Evolutionary conservation across 192 early-diverging fungal genomes (phyloP), one percentile per base, ranked within the genome.

Genomic region (Linnemannia hyalina): DNA sequence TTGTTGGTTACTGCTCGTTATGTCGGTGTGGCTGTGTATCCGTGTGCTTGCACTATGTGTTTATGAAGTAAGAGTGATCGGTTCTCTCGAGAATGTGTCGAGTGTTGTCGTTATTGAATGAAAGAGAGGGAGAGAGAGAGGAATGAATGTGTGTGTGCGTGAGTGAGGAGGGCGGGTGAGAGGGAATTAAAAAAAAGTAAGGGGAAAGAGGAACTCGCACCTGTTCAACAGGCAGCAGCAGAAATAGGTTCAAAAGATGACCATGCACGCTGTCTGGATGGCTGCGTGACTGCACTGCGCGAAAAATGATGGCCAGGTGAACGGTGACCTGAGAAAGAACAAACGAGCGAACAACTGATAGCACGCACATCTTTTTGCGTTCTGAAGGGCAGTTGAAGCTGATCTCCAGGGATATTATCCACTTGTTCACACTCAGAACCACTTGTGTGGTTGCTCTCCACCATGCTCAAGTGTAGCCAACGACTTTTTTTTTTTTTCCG

Each of bases 251-350:
- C 3, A 57, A 57, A 63, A 63, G 29, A 63, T 63, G 60, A 63
- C 60, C 60, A 63, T 63, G 60, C 55, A 60, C 55, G 10, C 44
- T 40, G 35, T 0, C 38, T 40, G n/a, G 22, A 22, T 23, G 11
- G 23, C 26, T 57, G 60, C 60, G 60, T 65, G 60, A 65, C 60
- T 65, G 60, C 60, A 65, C 60, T 65, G 60, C 60, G 60, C 60
- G 2, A 65, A 65, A 26, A 52, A 29, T 2, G 57, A 10, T 63
- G 57, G n/a, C 23, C 57, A 63, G 57, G 9, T 63, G 57, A 29
- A 63, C 57, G 0, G 7, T 35, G 35, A 35, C 26, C 8, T n/a
- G 5, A 10, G 10, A 63, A 63, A n/a, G 60, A 63, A 32, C 0
- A 65, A 65, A 26, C 29, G 60, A 13, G 11, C 60, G 13, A 15